Conservation (phyloP, 345 rosid genomes). For the Isatis tinctoria region DNA sequence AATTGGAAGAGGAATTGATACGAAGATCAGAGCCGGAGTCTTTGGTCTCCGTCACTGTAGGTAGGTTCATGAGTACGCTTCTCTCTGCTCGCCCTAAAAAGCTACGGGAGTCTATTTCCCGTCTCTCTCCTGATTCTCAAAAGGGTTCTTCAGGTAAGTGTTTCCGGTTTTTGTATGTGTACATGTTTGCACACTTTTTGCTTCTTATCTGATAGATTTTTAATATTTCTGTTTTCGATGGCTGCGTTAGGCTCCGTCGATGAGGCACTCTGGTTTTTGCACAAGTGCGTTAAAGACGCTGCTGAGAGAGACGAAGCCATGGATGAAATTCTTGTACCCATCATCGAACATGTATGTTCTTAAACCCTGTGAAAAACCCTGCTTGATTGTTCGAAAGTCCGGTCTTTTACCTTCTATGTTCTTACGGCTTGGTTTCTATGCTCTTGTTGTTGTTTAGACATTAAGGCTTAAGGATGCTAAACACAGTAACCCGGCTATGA, state of each 20-base stretch:
- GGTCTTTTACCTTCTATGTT: not conserved
- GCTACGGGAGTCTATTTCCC: conserved; percentile 53
- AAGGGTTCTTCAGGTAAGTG: conserved; percentile 43
- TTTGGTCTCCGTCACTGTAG: conserved; percentile 54
- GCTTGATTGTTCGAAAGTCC: not conserved
- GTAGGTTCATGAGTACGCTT: conserved; percentile 54
- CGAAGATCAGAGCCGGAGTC: conserved; percentile 53
- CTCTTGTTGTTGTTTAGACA: conserved; percentile 37
- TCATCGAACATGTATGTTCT: conserved; percentile 57
- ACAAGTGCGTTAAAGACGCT: conserved; percentile 52
- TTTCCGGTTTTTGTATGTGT: not conserved
- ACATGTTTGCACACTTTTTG: not conserved
- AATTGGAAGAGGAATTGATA: conserved; percentile 35
- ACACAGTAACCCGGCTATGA: conserved; percentile 48
- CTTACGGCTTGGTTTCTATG: conserved; percentile 3
- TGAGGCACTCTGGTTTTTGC: conserved; percentile 62
- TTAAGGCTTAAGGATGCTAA: conserved; percentile 51
- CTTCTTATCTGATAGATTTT: not conserved
- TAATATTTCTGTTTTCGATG: not conserved
- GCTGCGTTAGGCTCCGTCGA: conserved; percentile 54
- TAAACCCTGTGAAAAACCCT: not conserved
- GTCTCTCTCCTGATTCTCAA: conserved; percentile 41
- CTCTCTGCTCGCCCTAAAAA: conserved; percentile 65
- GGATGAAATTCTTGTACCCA: conserved; percentile 67
- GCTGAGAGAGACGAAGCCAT: conserved; percentile 41